phyloP scores from a whole-genome alignment of 1,139 yeast species.

The Diutina sp. region DNA sequence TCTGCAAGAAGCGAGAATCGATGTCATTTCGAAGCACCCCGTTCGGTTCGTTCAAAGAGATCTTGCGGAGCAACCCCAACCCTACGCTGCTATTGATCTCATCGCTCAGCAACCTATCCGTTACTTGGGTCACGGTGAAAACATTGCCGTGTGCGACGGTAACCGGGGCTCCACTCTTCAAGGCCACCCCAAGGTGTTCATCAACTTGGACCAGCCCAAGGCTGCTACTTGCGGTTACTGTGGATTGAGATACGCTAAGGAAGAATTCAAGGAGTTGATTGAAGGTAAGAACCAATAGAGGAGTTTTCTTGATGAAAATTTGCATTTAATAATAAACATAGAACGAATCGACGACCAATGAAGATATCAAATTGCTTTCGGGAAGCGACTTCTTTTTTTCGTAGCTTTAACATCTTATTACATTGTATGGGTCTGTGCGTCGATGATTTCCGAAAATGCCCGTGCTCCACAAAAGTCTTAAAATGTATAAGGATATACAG shows the following conservation, averaged over 20 bases:
- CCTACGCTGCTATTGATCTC: slow-evolving; percentile 76
- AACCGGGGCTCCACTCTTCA: slow-evolving; percentile 55
- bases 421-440: too few species aligned
- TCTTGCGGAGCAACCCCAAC: slow-evolving; percentile 58
- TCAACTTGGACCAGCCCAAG: slow-evolving; percentile 67
- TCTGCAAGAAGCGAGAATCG: slow-evolving; percentile 51
- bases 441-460: too few species aligned
- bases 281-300: slow-evolving; percentile 10
- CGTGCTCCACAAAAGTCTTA: too few species aligned
- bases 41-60: slow-evolving; percentile 61
- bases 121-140: slow-evolving; percentile 36
- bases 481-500: too few species aligned
- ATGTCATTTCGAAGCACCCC: slow-evolving; percentile 44
- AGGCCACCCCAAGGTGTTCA: slow-evolving; percentile 80
- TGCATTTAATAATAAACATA: slow-evolving; percentile 1
- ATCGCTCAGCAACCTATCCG: slow-evolving; percentile 65
- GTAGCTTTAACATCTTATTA: too few species aligned
- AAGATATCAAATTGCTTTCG: too few species aligned
- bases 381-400: too few species aligned
- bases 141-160: slow-evolving; percentile 77
- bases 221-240: slow-evolving; percentile 73
- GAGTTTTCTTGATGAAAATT: slow-evolving; percentile 1
- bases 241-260: slow-evolving; percentile 53
- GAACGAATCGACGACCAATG: not conserved
- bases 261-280: slow-evolving; percentile 26